Conservation (phyloP, 2,329 filamentous ascomycete species). For the Claviceps purpurea region DNA sequence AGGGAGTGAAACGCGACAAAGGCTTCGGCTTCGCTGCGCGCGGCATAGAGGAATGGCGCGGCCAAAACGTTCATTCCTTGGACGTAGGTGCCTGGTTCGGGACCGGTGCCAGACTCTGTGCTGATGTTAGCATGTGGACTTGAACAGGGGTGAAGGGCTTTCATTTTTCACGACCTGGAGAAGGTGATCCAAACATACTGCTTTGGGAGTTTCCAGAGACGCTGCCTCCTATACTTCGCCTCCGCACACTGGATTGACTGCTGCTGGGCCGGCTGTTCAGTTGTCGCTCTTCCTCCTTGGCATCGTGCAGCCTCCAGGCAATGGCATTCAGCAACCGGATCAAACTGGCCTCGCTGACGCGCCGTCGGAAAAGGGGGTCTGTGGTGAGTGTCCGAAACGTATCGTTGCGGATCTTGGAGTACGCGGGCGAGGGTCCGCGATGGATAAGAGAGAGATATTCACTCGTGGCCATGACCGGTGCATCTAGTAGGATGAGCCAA, state of each 20-base stretch:
- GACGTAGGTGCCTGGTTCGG: constrained; percentile 75
- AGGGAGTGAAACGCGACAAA: constrained; percentile 84
- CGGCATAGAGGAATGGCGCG: constrained; percentile 88
- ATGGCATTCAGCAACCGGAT: constrained; percentile 91
- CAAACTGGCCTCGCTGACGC: constrained; percentile 88
- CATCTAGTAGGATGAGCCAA: constrained; percentile 87
- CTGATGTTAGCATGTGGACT: constrained; percentile 23
- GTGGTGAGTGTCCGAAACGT: constrained; percentile 94
- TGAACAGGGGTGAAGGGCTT: not conserved
- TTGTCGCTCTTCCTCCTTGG: constrained; percentile 37
- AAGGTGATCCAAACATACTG: constrained; percentile 21
- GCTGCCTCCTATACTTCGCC: constrained; percentile 19
- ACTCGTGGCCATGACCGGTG: constrained; percentile 72
- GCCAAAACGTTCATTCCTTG: constrained; percentile 98
- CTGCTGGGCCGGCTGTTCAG: constrained; percentile 22
- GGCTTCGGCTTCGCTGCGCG: constrained; percentile 86
- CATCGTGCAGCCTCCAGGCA: constrained; percentile 85
- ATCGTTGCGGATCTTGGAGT: constrained; percentile 96
- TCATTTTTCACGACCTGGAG: not conserved
- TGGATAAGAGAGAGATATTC: constrained; percentile 83
- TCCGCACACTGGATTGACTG: constrained; percentile 20
- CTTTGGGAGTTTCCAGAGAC: constrained; percentile 25
- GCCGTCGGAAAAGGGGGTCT: constrained; percentile 89
- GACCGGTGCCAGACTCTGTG: constrained; percentile 43
- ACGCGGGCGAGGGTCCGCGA: constrained; percentile 84